A percentile compares a stretch with the other conserved stretches of the same genome.
phyloP scores from a whole-genome alignment of 2,329 filamentous ascomycete species.

The Penicillium sp. region DNA sequence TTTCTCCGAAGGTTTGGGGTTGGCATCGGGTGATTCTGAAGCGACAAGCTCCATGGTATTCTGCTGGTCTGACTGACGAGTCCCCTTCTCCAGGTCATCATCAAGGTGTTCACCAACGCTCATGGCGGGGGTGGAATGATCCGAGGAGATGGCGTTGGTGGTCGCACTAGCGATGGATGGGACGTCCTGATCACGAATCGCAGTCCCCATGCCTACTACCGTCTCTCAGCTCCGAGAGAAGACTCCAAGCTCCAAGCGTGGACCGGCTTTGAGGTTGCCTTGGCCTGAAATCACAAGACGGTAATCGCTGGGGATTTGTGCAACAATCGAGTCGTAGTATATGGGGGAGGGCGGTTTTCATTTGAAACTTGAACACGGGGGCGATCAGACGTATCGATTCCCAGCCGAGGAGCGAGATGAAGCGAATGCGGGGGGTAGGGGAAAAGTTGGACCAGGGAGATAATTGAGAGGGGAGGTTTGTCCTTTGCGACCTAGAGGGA shows the following conservation, averaged over 20 bases:
- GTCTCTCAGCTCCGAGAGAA: neutral
- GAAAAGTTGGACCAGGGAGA: neutral
- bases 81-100: conserved; percentile 18
- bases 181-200: neutral
- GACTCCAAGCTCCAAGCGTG: too few relatives aligned
- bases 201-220: neutral
- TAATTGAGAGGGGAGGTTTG: too few relatives aligned
- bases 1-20: conserved; percentile 10
- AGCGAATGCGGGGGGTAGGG: neutral
- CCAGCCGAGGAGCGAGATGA: neutral
- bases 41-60: neutral
- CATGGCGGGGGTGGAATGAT: conserved; percentile 12
- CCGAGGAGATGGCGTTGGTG: conserved; percentile 12
- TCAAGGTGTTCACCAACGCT: conserved; percentile 7
- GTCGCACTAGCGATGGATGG: conserved; percentile 13
- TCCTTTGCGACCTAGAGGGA: too few relatives aligned
- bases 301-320: neutral
- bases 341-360: too few relatives aligned
- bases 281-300: conserved; percentile 4
- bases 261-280: neutral
- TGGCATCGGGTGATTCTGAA: neutral
- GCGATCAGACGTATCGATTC: neutral
- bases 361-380: too few relatives aligned
- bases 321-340: neutral
- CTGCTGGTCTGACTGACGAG: neutral